Percentiles rank a stretch among this genome's conserved stretches.
phyloP scores from a whole-genome alignment of 257 asterid species.

The Solanum sitiens region DNA sequence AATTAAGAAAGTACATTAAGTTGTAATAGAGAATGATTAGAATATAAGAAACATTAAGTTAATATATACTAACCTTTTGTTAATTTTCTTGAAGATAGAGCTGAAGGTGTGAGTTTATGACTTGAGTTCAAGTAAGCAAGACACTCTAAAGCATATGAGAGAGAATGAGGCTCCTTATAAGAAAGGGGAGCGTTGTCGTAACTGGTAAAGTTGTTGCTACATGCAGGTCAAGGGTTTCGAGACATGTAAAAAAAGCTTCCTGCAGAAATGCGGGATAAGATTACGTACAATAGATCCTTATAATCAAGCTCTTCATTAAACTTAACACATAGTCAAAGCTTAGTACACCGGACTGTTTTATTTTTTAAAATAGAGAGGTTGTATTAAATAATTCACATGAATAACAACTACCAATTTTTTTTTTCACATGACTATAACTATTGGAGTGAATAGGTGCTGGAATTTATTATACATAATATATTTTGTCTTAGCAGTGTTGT shows the following conservation, averaged over 20 bases:
- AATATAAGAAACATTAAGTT: background rate
- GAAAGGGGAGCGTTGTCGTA: background rate
- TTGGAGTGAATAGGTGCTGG: background rate
- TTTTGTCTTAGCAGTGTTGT: background rate
- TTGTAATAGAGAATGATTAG: background rate
- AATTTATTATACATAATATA: background rate
- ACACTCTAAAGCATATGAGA: background rate
- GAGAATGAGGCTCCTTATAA: conserved; percentile 2
- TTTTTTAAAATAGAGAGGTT: background rate
- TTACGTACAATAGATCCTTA: background rate
- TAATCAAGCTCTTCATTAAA: too few species aligned
- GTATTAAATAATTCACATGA: background rate
- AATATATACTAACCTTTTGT: background rate
- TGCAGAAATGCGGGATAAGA: background rate
- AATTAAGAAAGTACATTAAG: background rate
- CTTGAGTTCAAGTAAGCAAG: background rate
- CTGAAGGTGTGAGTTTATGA: background rate
- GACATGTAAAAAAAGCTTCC: too few species aligned
- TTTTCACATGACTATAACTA: background rate
- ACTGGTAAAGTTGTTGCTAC: background rate
- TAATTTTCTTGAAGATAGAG: background rate
- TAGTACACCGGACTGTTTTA: background rate
- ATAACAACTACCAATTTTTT: background rate
- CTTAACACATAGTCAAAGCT: too few species aligned
- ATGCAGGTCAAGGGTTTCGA: background rate